Evolutionary conservation across 2,329 filamentous ascomycete species (phyloP).

Genomic region (Trichothecium roseum): DNA sequence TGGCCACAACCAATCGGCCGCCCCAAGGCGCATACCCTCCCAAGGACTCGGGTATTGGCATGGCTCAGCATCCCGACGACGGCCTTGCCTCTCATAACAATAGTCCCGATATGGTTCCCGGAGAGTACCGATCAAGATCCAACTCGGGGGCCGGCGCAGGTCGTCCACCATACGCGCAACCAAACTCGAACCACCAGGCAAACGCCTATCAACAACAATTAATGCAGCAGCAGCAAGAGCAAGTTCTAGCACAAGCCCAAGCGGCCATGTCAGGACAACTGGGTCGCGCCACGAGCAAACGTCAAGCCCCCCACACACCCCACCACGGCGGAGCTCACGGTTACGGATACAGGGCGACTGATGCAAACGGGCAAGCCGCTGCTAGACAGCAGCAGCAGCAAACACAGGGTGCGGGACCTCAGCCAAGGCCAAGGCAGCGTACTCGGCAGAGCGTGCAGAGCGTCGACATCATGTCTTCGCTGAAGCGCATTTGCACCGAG

Average conservation of each 20-base stretch:
- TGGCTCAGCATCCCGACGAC: constrained; percentile 50
- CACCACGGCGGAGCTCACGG: constrained; percentile 12
- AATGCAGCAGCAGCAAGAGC: constrained; percentile 76
- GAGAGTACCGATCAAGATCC: constrained; percentile 39
- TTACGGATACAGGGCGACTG: constrained; percentile 3
- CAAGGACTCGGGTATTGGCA: constrained; percentile 55
- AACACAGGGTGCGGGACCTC: constrained; percentile 28
- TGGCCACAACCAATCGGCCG: constrained; percentile 45
- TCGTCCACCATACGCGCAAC: constrained; percentile 35
- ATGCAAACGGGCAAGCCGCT: constrained; percentile 1
- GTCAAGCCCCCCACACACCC: constrained; percentile 34
- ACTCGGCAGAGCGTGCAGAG: constrained; percentile 64
- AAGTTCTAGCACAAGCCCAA: constrained; percentile 70
- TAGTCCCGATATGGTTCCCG: background rate
- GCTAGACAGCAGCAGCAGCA: constrained; percentile 11
- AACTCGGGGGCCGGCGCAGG: constrained; percentile 49
- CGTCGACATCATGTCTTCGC: constrained; percentile 70
- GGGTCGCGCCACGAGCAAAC: constrained; percentile 64
- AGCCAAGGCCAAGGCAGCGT: constrained; percentile 63
- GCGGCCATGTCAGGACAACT: constrained; percentile 64
- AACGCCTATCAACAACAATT: constrained; percentile 50
- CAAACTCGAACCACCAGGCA: constrained; percentile 29
- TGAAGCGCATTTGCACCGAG: constrained; percentile 83
- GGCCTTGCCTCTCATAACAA: background rate
- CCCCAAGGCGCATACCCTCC: constrained; percentile 38